Percentiles rank a stretch among this genome's conserved stretches.
Evolutionary conservation across 2,329 filamentous ascomycete genomes (phyloP).

Genomic region (Paecilomyces niveus): DNA sequence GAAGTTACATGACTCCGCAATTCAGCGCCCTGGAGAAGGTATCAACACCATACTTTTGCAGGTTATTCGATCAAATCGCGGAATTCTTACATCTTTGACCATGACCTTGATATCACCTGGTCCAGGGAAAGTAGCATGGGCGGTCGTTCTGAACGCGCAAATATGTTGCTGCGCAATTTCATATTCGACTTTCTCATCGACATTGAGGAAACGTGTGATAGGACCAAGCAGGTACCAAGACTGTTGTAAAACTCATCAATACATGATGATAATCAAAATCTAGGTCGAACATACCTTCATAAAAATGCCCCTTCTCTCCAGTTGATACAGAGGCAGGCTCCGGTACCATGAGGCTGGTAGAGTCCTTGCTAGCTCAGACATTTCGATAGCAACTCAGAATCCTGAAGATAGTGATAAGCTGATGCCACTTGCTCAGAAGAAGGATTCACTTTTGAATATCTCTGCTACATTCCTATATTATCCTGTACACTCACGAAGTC

Average conservation of each 20-base stretch:
- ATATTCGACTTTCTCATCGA: constrained; percentile 39
- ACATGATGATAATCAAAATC: constrained; percentile 2
- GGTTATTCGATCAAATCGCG: constrained; percentile 3
- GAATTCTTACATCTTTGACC: constrained; percentile 21
- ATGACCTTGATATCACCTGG: constrained; percentile 33
- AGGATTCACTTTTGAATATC: not conserved
- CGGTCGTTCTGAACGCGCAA: constrained; percentile 29
- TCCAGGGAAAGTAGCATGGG: constrained; percentile 18
- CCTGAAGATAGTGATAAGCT: not conserved
- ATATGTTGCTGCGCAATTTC: constrained; percentile 45
- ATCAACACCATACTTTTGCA: not conserved
- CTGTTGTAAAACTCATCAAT: constrained; percentile 19
- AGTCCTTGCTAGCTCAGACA: constrained; percentile 32
- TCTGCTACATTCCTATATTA: not conserved
- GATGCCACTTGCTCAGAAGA: constrained; percentile 6
- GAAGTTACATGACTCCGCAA: constrained; percentile 38
- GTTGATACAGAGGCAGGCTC: constrained; percentile 42
- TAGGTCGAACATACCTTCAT: constrained; percentile 30
- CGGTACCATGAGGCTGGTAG: constrained; percentile 50
- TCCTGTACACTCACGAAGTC: not conserved
- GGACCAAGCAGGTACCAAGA: constrained; percentile 49
- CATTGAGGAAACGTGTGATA: constrained; percentile 41
- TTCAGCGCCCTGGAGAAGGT: constrained; percentile 16
- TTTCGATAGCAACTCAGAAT: constrained; percentile 7
- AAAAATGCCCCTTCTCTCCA: constrained; percentile 45